Conservation (phyloP, 1,284 basidiomycete genomes). For the Violaceomyces palustris region DNA sequence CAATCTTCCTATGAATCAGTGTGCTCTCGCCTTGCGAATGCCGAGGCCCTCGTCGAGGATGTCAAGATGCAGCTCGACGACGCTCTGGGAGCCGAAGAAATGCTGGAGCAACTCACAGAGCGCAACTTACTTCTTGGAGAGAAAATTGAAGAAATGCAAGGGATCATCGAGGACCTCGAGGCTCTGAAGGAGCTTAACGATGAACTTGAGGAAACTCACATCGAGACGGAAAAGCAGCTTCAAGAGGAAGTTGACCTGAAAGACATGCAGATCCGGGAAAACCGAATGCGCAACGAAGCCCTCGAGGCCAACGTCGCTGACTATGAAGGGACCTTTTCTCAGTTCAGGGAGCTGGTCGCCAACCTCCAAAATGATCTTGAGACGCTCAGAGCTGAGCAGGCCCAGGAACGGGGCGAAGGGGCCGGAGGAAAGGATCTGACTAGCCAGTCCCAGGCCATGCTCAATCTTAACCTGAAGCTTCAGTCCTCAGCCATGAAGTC, state of each 20-base stretch:
- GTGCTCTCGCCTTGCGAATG: conserved; percentile 27
- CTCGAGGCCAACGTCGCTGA: conserved; percentile 42
- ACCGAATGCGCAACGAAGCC: conserved; percentile 18
- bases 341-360: conserved; percentile 48
- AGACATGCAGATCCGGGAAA: conserved; percentile 29
- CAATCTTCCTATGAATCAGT: conserved; percentile 27
- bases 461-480: conserved; percentile 47
- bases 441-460: conserved; percentile 39
- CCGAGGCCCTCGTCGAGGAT: conserved; percentile 73
- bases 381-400: conserved; percentile 31
- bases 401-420: conserved; percentile 19
- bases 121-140: conserved; percentile 73
- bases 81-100: conserved; percentile 88
- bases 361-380: conserved; percentile 44
- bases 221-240: conserved; percentile 86
- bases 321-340: conserved; percentile 39
- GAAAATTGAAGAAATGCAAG: conserved; percentile 88
- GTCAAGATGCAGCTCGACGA: conserved; percentile 92
- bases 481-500: conserved; percentile 46
- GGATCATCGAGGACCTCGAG: conserved; percentile 91
- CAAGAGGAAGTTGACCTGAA: conserved; percentile 70
- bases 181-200: conserved; percentile 92
- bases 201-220: conserved; percentile 92
- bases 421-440: conserved; percentile 21
- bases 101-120: conserved; percentile 91